Evolutionary conservation across 1,139 yeast species (phyloP), one percentile per base, ranked within the genome.

Genomic region (Debaryomyces psychrophilus): DNA sequence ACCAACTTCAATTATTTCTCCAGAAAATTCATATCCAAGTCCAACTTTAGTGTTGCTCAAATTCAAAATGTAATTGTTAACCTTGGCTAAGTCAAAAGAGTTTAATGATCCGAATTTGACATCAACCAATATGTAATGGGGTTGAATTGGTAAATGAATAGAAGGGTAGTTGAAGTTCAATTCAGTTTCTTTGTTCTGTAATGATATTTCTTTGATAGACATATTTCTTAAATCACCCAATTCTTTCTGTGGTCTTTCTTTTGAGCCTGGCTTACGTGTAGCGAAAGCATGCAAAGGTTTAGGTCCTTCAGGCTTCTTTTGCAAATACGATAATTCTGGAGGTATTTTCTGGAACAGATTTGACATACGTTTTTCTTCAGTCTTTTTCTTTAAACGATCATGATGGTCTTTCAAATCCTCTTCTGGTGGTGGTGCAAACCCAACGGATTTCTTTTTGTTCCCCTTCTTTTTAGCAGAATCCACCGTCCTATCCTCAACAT

Each of bases 321-420:
- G 67, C 38, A 74, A 57, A 47, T 75, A 71, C 4, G 72, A 64
- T 42, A 75, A 66, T 54, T 75, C 79, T 1, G 77, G 71, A 0
- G 80, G 79, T n/a, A 73, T 62, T 47, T 58, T 63, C 42, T 74
- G 77, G 60, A 75, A 75, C 2, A 74, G 68, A 46, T 66, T 67
- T 28, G 64, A 54, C 49, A 65, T 58, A 31, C 54, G 46, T 44
- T 59, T 57, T 28, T 62, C 66, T 43, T 64, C 55, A 42, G 69
- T 68, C 14, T 59, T 62, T 33, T 57, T 46, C 33, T 61, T 60
- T 27, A 70, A 47, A 12, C 54, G 50, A 27, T 59, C 54, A 48
- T 71, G 78, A 49, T 70, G 76, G 29, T 67, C 67, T 41, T 58
- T 52, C 14, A 73, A 57, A 31, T 71, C 76, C 48, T 71, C 73